phyloP scores from a whole-genome alignment of 2,329 filamentous ascomycete species.

The Acrocalymma vagum region DNA sequence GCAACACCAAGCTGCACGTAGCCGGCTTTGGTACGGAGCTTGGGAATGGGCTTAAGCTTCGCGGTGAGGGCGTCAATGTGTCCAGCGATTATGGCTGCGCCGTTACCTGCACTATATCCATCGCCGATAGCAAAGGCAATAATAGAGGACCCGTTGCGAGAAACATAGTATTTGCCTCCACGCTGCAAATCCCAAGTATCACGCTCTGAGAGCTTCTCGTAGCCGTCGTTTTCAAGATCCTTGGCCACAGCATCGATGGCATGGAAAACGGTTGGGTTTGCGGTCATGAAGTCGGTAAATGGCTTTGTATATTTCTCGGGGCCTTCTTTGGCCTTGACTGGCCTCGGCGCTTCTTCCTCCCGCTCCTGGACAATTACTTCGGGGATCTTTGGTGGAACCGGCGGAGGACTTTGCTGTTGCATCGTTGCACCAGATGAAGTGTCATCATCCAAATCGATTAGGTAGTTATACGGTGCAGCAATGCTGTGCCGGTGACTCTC shows the following conservation, averaged over 20 bases:
- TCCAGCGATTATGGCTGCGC: conserved; percentile 86
- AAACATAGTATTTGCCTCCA: conserved; percentile 89
- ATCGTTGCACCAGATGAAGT: conserved; percentile 23
- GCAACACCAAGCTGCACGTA: conserved; percentile 91
- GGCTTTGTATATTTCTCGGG: conserved; percentile 73
- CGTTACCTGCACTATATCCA: conserved; percentile 83
- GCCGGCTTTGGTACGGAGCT: conserved; percentile 82
- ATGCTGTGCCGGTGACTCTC: conserved; percentile 38
- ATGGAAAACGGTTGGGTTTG: conserved; percentile 94
- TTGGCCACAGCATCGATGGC: conserved; percentile 80
- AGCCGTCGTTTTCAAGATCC: conserved; percentile 77
- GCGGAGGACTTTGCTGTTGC: conserved; percentile 42
- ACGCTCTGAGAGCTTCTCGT: conserved; percentile 79
- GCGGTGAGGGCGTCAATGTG: conserved; percentile 94
- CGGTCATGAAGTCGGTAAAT: conserved; percentile 85
- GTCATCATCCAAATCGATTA: conserved; percentile 44
- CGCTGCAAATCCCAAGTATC: conserved; percentile 81
- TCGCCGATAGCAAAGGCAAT: conserved; percentile 87
- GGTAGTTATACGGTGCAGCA: conserved; percentile 35
- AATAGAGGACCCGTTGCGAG: conserved; percentile 84
- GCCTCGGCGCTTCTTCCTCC: conserved; percentile 10
- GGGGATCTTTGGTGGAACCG: conserved; percentile 48
- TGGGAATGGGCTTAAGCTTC: conserved; percentile 88
- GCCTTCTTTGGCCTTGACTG: conserved; percentile 27
- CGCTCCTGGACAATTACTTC: conserved; percentile 21